Evolutionary conservation across 2,329 filamentous ascomycete genomes (phyloP), one percentile per base, ranked within the genome.

Genomic region (Colletotrichum australisinense): DNA sequence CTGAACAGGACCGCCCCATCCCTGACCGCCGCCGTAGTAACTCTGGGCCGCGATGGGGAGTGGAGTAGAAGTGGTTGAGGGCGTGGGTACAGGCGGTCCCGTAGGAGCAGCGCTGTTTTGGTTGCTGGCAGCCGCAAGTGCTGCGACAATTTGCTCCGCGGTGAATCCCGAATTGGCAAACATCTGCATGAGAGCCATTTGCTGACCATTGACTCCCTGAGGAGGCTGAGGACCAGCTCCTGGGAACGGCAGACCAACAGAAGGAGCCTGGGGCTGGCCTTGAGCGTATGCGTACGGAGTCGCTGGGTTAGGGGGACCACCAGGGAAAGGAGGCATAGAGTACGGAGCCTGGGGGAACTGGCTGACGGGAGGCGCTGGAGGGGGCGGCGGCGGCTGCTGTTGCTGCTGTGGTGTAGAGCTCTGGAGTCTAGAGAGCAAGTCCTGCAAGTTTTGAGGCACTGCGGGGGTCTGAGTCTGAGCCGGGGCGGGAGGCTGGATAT

Each of bases 111-210:
- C 77, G 72, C 78, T 81, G 66, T 79, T 81, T 76, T 80, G 81
- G 68, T 74, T 77, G 72, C 80, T 85, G 78, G 92, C 84, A 76
- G 86, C 85, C 75, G 89, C 86, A 77, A 93, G 86, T 72, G 90
- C 82, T 64, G 84, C 83, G 9, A 88, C 91, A 83, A 94, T 95
- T 82, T 95, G 93, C 74, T 97, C 94, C 82, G 93, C 88, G 3
- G 93, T 89, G 30, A 97, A 87, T 60, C 94, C 94, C 81, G 94
- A 93, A 42, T 93, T 91, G 72, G 92, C 89, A 68, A 97, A 87
- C 12, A 93, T 88, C 83, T 95, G 93, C 78, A 97, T 89, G 75
- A 97, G 84, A 81, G 93, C 86, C 68, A 95, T 86, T 80, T 93
- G 89, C 76, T 94, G 91, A 16, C 60, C 35, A 70, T 93, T 85